These are phyloP conservation scores for Sporothrix protearum DNA, from an alignment of 2,329 filamentous ascomycete species.

Conservation along the genomic window DNA sequence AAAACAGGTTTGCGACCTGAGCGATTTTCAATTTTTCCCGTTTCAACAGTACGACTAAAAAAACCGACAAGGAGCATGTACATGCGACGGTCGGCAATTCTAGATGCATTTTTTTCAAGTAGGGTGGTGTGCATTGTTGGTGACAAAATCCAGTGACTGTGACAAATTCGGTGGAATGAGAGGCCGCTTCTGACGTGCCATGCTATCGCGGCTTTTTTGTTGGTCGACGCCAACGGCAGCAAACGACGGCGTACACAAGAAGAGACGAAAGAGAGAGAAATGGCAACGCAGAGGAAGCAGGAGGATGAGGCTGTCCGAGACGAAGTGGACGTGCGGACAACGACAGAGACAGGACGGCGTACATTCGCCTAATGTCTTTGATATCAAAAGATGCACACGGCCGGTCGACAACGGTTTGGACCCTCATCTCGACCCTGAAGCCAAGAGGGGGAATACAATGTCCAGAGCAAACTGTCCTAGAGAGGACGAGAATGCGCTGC, in stretches of 20 bases:
- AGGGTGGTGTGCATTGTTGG: not conserved
- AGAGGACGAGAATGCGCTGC: no score
- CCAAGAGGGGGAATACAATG: not conserved
- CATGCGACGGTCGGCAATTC: not conserved
- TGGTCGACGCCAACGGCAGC: not conserved
- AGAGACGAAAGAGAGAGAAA: not conserved
- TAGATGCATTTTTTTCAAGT: not conserved
- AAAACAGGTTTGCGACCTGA: slow-evolving; percentile 5
- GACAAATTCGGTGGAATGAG: not conserved
- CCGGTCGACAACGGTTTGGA: not conserved
- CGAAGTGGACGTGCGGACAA: not conserved
- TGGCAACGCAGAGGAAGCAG: not conserved
- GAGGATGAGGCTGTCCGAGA: not conserved
- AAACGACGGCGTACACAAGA: not conserved
- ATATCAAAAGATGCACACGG: not conserved
- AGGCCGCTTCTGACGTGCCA: not conserved
- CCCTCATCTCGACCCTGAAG: not conserved
- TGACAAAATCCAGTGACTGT: not conserved
- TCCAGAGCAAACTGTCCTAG: not conserved
- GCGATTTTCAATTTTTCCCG: not conserved
- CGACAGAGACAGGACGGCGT: no score
- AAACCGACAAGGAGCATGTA: not conserved
- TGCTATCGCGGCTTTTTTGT: not conserved
- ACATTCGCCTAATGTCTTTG: no score
- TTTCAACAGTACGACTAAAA: not conserved